Evolutionary conservation across 139 green algal genomes (phyloP), one percentile per base, ranked within the genome.

Genomic region (Asterochloris sp.): DNA sequence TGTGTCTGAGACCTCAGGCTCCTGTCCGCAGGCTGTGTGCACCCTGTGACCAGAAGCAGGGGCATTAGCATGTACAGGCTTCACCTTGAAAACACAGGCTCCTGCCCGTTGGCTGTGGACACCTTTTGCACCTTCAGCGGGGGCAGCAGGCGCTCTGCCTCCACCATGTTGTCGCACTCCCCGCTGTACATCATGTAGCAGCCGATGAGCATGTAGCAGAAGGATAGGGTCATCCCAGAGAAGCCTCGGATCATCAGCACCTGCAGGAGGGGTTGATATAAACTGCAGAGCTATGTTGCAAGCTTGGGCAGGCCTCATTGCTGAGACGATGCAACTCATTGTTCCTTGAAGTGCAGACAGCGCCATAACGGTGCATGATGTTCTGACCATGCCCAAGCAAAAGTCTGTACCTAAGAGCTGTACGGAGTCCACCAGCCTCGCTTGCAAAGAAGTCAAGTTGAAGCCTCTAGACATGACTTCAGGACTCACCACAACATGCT

Each of bases 401-500:
- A 11, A 2, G 11, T 9, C 16, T 54, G 19, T 54, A 10, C 24
- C 10, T 54, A 54, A 76, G 69, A 28, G 69, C 24, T 76, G 23
- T 10, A 24, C n/a, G 61, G 14, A 38, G 14, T 76, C 9, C 23
- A 38, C 69, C 16, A 76, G n/a, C 13, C 26, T 28, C 26, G 2
- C 1, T 24, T 54, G 24, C 1, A 76, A 19, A 10, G 14, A 38
- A 54, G 16, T 38, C 13, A 54, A 76, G 23, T 9, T 19, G 14
- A 9, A 19, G 69, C 24, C 23, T 47, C 24, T 1, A 28, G 1
- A 29, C 69, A 11, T 2, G 1, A 9, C 24, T 38, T 1, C 24
- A 28, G 69, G 27, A 76, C 84, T 78, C n/a, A 89, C 86, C 81
- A 85, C 83, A n/a, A 82, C 69, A 77, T 89, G 47, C 14, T 86